phyloP scores from a whole-genome alignment of 805 yeast genomes.

The Barnettozyma wickerhamii region DNA sequence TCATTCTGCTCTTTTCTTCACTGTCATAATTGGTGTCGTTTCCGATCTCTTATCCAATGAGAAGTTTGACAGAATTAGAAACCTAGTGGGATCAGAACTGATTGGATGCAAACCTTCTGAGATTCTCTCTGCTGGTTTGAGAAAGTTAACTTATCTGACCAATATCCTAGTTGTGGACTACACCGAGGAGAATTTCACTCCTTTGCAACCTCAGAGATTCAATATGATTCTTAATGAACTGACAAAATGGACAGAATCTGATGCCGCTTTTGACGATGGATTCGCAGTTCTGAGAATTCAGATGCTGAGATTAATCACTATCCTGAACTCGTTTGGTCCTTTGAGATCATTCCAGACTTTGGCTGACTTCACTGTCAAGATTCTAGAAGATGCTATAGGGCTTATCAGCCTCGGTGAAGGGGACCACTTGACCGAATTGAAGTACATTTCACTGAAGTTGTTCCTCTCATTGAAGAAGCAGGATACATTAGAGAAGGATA shows the following conservation, averaged over 20 bases:
- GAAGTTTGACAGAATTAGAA: constrained; percentile 49
- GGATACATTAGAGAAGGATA: constrained; percentile 26
- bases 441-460: constrained; percentile 42
- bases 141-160: constrained; percentile 43
- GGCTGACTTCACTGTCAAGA: constrained; percentile 32
- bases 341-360: constrained; percentile 18
- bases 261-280: constrained; percentile 50
- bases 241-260: constrained; percentile 56
- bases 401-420: constrained; percentile 36
- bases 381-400: constrained; percentile 43
- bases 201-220: constrained; percentile 60
- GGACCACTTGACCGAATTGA: constrained; percentile 35
- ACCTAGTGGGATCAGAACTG: constrained; percentile 59
- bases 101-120: constrained; percentile 47
- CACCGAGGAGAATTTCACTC: constrained; percentile 27
- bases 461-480: constrained; percentile 28
- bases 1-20: constrained; percentile 15
- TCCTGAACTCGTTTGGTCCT: constrained; percentile 23
- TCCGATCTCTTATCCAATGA: constrained; percentile 33
- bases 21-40: constrained; percentile 32
- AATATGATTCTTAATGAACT: constrained; percentile 56
- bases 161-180: constrained; percentile 32
- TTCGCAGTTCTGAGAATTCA: constrained; percentile 50
- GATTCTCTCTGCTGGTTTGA: constrained; percentile 39
- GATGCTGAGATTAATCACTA: constrained; percentile 41